phyloP scores from a whole-genome alignment of 352 stramenopile species.

The Globisporangium polare region DNA sequence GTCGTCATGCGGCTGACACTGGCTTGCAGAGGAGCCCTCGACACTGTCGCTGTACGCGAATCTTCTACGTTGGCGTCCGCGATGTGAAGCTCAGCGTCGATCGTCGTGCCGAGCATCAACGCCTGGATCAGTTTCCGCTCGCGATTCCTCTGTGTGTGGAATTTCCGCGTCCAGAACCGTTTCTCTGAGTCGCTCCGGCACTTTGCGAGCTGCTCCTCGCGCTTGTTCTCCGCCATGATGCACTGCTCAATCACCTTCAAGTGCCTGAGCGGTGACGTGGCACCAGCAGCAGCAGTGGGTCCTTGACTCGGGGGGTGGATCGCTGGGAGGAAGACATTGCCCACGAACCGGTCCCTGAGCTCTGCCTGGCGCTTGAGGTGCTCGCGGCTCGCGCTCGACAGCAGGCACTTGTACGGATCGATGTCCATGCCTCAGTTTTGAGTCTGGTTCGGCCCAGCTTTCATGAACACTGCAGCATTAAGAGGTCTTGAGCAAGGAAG shows the following conservation, averaged over 20 bases:
- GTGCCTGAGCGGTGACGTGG: conserved; percentile 40
- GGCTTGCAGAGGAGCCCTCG: neutral
- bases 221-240: conserved; percentile 65
- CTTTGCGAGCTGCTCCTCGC: conserved; percentile 48
- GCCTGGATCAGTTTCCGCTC: conserved; percentile 53
- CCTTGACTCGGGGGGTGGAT: conserved; percentile 30
- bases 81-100: conserved; percentile 27
- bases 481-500: neutral
- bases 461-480: conserved; percentile 3
- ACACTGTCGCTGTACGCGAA: neutral
- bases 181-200: conserved; percentile 47
- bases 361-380: conserved; percentile 36
- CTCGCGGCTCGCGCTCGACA: conserved; percentile 38
- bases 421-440: conserved; percentile 14
- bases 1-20: conserved; percentile 11
- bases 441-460: neutral
- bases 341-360: conserved; percentile 42
- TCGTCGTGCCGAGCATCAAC: conserved; percentile 44
- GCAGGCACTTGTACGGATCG: conserved; percentile 47
- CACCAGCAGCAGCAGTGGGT: neutral
- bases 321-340: conserved; percentile 61
- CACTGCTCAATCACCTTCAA: conserved; percentile 73
- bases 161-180: conserved; percentile 48
- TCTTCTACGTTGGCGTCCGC: conserved; percentile 20
- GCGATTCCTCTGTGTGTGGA: conserved; percentile 45